Evolutionary conservation across 2,329 filamentous ascomycete genomes (phyloP).

Genomic region (Verticillium longisporum): DNA sequence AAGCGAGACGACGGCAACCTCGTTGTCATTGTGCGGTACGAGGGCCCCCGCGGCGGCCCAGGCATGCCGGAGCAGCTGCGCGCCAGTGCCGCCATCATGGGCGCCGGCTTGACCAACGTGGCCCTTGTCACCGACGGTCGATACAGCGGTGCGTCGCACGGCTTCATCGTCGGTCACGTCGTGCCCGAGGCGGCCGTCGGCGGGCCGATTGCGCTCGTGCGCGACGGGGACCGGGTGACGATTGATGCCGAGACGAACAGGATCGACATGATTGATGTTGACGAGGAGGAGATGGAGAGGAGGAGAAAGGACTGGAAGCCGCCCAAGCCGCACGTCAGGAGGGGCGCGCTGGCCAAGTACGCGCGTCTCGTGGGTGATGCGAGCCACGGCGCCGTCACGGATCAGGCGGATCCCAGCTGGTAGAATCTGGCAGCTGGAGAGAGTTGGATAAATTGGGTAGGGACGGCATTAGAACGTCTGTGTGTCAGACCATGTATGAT

Average conservation of each 20-base stretch:
- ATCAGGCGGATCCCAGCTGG: slow-evolving; percentile 33
- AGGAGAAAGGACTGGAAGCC: slow-evolving; percentile 62
- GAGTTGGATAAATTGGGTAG: too few relatives aligned
- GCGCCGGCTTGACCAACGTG: slow-evolving; percentile 78
- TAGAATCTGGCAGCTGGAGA: not conserved
- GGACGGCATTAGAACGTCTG: too few relatives aligned
- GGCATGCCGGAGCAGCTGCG: slow-evolving; percentile 96
- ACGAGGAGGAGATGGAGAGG: slow-evolving; percentile 61
- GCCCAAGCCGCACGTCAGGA: slow-evolving; percentile 65
- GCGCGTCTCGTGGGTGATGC: slow-evolving; percentile 82
- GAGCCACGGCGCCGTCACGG: slow-evolving; percentile 84
- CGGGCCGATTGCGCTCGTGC: slow-evolving; percentile 78
- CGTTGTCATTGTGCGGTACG: slow-evolving; percentile 86
- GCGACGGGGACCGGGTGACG: slow-evolving; percentile 73
- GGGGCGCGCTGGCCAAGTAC: slow-evolving; percentile 88
- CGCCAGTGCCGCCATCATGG: slow-evolving; percentile 86
- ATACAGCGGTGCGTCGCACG: slow-evolving; percentile 82
- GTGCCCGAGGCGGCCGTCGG: slow-evolving; percentile 85
- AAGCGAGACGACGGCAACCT: slow-evolving; percentile 59
- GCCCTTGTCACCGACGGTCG: slow-evolving; percentile 89
- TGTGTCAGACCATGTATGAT: too few relatives aligned
- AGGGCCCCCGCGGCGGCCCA: slow-evolving; percentile 86
- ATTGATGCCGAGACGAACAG: slow-evolving; percentile 80
- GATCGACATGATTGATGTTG: slow-evolving; percentile 58
- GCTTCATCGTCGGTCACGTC: slow-evolving; percentile 91